Percentiles rank a stretch among this genome's conserved stretches.
phyloP scores from a whole-genome alignment of 164 flowering plant species.

The Vitis riparia region DNA sequence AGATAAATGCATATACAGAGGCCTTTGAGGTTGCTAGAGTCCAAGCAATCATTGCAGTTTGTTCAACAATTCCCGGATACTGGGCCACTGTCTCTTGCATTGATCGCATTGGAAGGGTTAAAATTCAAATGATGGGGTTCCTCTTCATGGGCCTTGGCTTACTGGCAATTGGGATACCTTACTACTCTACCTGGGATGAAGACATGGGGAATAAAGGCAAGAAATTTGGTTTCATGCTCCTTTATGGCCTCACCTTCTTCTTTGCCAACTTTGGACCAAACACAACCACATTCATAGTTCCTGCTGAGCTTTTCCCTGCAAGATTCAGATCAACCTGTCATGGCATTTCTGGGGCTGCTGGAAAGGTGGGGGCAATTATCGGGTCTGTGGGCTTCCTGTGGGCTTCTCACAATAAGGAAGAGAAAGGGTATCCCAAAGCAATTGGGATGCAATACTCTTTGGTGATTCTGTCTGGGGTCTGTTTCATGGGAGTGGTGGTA shows the following conservation, averaged over 20 bases:
- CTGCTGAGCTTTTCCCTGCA: conserved; percentile 74
- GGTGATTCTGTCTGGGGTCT: conserved; percentile 41
- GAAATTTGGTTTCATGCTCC: conserved; percentile 39
- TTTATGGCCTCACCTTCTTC: conserved; percentile 59
- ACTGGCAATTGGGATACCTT: conserved; percentile 38
- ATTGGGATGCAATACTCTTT: conserved; percentile 34
- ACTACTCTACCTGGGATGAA: conserved; percentile 22
- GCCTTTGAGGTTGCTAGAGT: conserved; percentile 37
- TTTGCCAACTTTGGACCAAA: conserved; percentile 71
- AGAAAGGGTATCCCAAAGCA: conserved; percentile 18
- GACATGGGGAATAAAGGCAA: conserved; percentile 6
- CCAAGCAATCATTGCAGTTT: conserved; percentile 49
- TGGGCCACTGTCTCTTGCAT: conserved; percentile 52
- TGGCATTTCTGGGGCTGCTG: conserved; percentile 61
- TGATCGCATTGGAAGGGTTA: conserved; percentile 53
- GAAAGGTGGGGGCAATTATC: conserved; percentile 63
- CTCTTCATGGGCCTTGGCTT: conserved; percentile 41
- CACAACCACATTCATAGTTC: conserved; percentile 67
- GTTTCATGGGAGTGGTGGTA: conserved; percentile 37
- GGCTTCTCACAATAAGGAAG: conserved; percentile 32
- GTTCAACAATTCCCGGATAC: conserved; percentile 67
- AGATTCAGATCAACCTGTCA: conserved; percentile 72
- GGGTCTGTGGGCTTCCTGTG: conserved; percentile 57
- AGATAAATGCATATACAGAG: conserved; percentile 25
- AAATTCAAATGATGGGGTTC: conserved; percentile 58